Base-by-base conservation (phyloP, 2,329 filamentous ascomycete species). In the Akanthomyces dipterigenus region DNA sequence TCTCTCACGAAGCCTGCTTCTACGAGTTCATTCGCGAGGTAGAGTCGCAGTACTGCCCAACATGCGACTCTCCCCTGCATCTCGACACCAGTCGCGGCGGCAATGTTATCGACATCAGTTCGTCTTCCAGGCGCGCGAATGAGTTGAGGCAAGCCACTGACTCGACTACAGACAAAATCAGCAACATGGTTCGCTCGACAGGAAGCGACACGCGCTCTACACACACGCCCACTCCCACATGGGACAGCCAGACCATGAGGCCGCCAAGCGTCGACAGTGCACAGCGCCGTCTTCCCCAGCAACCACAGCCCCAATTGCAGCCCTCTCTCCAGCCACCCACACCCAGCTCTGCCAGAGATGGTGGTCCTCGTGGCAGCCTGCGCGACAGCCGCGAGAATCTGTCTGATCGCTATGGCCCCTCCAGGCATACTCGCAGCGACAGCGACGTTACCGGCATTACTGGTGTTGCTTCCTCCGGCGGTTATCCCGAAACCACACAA, bases 21-120 rank as follows among this genome's bases (percentile, higher is more conserved):
- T 98, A 98, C 77, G 95, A 99, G 75, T 97, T 96, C 72, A 96
- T 99, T 69, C 90, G 91, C 70, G 93, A 97, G 71, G 90, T 93
- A 63, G 93, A 98, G 67, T 90, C 90, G 58, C 92, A 98, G 70
- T 93, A 91, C 70, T 99, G 95, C 76, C 95, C 95, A 31, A 89
- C 90, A 66, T 99, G 95, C 76, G 89, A 96, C 78, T 90, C 93
- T 65, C 92, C 95, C 22, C 78, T 99, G 57, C 91, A 93, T 64
- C 80, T 99, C 48, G 95, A 99, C 75, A 95, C 92, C 7, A 96
- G 91, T 73, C 85, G 95, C 65, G 92, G 92, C 63, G 93, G 93
- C 65, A 97, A 96, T 78, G 88, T 97, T 59, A 80, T 96, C 67
- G 91, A 96, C 76, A 88, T 96, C 68, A 92, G 93, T 96, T 68